Percentiles rank a stretch among this genome's conserved stretches.
phyloP scores from a whole-genome alignment of 768 basidiomycete species.

The Lyophyllum shimeji region DNA sequence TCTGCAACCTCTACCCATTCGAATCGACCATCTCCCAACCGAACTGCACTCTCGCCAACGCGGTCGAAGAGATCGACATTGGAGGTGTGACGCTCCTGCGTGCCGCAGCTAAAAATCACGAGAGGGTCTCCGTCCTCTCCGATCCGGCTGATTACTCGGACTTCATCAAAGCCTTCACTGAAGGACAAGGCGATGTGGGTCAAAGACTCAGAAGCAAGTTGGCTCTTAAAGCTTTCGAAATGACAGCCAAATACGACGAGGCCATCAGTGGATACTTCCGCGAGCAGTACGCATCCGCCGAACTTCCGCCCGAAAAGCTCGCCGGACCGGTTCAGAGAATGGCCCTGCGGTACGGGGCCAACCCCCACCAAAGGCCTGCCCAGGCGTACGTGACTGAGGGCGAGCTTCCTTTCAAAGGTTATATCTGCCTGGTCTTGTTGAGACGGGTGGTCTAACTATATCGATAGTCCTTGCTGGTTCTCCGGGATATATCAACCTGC shows the following conservation, averaged over 20 bases:
- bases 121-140: slow-evolving; percentile 84
- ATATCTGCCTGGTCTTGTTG: neutral
- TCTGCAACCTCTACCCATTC: slow-evolving; percentile 99
- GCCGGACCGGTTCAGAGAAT: slow-evolving; percentile 79
- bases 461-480: slow-evolving; percentile 81
- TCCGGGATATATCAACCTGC: slow-evolving; percentile 97
- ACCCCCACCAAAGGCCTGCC: slow-evolving; percentile 98
- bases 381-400: slow-evolving; percentile 92
- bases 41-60: slow-evolving; percentile 85
- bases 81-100: slow-evolving; percentile 97
- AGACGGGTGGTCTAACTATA: neutral
- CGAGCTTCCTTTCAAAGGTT: slow-evolving; percentile 92
- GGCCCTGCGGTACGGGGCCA: slow-evolving; percentile 90
- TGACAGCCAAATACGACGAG: slow-evolving; percentile 92
- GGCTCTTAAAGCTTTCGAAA: slow-evolving; percentile 96
- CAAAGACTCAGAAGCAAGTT: slow-evolving; percentile 72
- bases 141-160: slow-evolving; percentile 85
- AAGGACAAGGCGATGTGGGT: slow-evolving; percentile 73
- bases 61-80: slow-evolving; percentile 98
- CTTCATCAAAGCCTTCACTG: slow-evolving; percentile 77
- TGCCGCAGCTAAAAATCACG: slow-evolving; percentile 98
- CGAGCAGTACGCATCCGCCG: slow-evolving; percentile 90
- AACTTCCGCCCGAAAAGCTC: slow-evolving; percentile 57
- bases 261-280: slow-evolving; percentile 97
- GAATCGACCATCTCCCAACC: slow-evolving; percentile 86